Conservation (phyloP, 106 monocot genomes). For the Dioscorea dumetorum region DNA sequence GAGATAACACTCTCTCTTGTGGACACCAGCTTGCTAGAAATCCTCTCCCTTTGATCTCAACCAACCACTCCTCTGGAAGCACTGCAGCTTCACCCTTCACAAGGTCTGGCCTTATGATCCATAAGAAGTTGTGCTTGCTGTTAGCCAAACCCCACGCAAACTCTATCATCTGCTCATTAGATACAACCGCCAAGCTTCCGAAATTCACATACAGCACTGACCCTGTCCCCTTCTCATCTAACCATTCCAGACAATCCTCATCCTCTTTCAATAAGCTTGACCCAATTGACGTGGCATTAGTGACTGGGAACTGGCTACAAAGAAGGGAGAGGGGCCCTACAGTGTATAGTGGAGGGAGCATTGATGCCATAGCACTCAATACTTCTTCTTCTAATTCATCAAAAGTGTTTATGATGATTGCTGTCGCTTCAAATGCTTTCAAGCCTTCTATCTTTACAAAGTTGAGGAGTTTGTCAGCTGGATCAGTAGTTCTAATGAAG, state of each 20-base stretch:
- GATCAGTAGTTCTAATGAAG: slow-evolving; percentile 30
- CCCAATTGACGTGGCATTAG: slow-evolving; percentile 7
- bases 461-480: slow-evolving; percentile 19
- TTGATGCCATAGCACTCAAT: slow-evolving; percentile 17
- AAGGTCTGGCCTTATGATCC: slow-evolving; percentile 36
- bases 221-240: slow-evolving; percentile 15
- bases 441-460: neutral
- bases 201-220: slow-evolving; percentile 41
- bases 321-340: slow-evolving; percentile 31
- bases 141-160: slow-evolving; percentile 49
- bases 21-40: slow-evolving; percentile 40
- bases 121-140: slow-evolving; percentile 26
- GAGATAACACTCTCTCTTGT: slow-evolving; percentile 34
- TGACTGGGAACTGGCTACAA: slow-evolving; percentile 5
- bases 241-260: slow-evolving; percentile 23
- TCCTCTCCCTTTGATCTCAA: slow-evolving; percentile 15
- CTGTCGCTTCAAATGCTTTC: slow-evolving; percentile 9
- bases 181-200: slow-evolving; percentile 38
- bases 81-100: slow-evolving; percentile 22
- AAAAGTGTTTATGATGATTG: slow-evolving; percentile 52
- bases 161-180: slow-evolving; percentile 29
- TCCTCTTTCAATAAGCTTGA: slow-evolving; percentile 45
- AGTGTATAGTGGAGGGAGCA: slow-evolving; percentile 29
- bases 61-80: slow-evolving; percentile 27
- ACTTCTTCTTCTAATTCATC: slow-evolving; percentile 31